Percentiles rank a stretch among this genome's conserved stretches.
phyloP scores from a whole-genome alignment of 1,284 basidiomycete genomes.

The Cryptococcus sp. region DNA sequence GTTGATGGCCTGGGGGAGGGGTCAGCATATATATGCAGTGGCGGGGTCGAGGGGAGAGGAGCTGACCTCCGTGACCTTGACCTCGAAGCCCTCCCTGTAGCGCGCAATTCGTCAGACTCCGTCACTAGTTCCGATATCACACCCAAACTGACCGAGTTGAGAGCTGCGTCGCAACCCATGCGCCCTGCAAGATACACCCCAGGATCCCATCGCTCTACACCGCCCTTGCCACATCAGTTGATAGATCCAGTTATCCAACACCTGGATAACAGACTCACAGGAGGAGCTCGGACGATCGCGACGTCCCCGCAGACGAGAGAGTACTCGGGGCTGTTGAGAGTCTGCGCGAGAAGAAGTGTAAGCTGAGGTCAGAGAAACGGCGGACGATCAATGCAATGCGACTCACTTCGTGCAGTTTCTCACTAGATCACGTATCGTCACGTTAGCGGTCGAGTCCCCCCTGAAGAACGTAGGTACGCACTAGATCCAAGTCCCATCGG shows the following conservation, averaged over 20 bases:
- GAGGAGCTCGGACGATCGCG: slow-evolving; percentile 45
- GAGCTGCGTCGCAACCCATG: slow-evolving; percentile 43
- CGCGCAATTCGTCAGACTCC: slow-evolving; percentile 53
- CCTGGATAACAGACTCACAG: slow-evolving; percentile 18
- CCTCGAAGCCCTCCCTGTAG: slow-evolving; percentile 84
- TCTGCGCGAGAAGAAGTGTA: slow-evolving; percentile 15
- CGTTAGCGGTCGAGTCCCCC: neutral
- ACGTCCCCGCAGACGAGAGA: slow-evolving; percentile 36
- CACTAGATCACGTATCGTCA: slow-evolving; percentile 2
- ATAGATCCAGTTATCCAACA: no score
- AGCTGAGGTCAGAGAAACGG: neutral
- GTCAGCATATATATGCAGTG: neutral
- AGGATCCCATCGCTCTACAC: slow-evolving; percentile 30
- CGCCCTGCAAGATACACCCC: slow-evolving; percentile 46
- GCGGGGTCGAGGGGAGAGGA: neutral
- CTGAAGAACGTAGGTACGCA: slow-evolving; percentile 12
- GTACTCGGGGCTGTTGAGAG: slow-evolving; percentile 33
- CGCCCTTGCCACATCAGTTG: no score
- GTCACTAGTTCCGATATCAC: neutral
- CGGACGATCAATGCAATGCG: neutral
- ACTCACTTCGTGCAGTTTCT: slow-evolving; percentile 12
- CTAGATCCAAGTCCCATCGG: slow-evolving; percentile 63
- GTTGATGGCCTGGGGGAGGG: slow-evolving; percentile 59
- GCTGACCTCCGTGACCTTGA: slow-evolving; percentile 74
- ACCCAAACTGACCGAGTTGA: slow-evolving; percentile 27